A percentile compares a stretch with the other conserved stretches of the same genome.
phyloP scores from a whole-genome alignment of 306 rosid genomes.

The Rubus idaeus region DNA sequence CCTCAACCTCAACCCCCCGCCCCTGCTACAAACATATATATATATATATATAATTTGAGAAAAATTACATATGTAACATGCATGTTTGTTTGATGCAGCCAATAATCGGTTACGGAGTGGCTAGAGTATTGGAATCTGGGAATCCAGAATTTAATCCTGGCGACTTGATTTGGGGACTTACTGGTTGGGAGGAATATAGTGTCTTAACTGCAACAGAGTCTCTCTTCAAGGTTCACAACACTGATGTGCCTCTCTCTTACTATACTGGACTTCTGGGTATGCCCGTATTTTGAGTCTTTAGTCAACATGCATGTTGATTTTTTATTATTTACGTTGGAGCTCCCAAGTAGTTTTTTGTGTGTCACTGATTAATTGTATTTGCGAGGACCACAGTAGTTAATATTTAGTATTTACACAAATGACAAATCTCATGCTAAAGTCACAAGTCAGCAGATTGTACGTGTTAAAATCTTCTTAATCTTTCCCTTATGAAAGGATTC shows the following conservation, averaged over 20 bases:
- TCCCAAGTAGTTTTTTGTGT: background rate
- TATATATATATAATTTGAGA: background rate
- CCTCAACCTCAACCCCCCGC: no score
- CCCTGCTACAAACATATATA: background rate
- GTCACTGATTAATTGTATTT: background rate
- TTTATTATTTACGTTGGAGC: background rate
- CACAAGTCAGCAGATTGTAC: background rate
- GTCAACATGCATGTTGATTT: background rate
- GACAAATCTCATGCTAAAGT: background rate
- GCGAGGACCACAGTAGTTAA: background rate
- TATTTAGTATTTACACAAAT: background rate
- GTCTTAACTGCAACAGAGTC: conserved; percentile 29
- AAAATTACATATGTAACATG: background rate
- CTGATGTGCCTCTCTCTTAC: conserved; percentile 62
- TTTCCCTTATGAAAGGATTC: background rate
- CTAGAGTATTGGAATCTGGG: conserved; percentile 54
- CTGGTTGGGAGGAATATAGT: conserved; percentile 66
- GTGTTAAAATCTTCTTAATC: background rate
- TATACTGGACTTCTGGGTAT: conserved; percentile 73
- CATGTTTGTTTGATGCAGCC: conserved; percentile 28
- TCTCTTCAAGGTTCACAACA: conserved; percentile 46
- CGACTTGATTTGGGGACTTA: conserved; percentile 61
- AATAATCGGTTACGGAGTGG: conserved; percentile 47
- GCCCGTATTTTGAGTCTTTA: background rate
- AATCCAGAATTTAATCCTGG: conserved; percentile 47